A percentile compares a stretch with the other conserved stretches of the same genome.
Conservation (phyloP, 2,329 filamentous ascomycete species). For the Hymenoscyphus infarciens region DNA sequence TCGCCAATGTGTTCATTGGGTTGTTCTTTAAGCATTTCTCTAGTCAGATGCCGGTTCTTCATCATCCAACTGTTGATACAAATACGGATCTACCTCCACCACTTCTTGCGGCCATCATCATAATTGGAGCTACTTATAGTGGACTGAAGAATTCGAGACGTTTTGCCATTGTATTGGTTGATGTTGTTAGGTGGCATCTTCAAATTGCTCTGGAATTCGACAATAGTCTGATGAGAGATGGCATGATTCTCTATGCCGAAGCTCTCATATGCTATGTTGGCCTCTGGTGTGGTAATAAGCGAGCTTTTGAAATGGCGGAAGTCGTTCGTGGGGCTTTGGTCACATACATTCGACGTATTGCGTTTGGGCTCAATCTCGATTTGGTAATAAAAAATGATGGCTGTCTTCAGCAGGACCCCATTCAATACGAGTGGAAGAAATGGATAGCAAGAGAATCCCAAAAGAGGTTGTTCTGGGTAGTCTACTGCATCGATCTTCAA, state of each 20-base stretch:
- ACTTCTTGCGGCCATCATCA: slow-evolving; percentile 26
- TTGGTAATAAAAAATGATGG: not conserved
- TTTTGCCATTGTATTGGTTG: slow-evolving; percentile 27
- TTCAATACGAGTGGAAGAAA: slow-evolving; percentile 20
- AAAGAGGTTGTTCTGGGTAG: slow-evolving; percentile 26
- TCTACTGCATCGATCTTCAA: slow-evolving; percentile 27
- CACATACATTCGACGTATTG: slow-evolving; percentile 22
- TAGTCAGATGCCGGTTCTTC: slow-evolving; percentile 29
- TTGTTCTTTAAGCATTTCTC: slow-evolving; percentile 30
- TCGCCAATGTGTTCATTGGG: slow-evolving; percentile 28
- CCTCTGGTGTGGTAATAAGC: slow-evolving; percentile 30
- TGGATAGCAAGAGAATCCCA: slow-evolving; percentile 27
- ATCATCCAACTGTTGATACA: slow-evolving; percentile 26
- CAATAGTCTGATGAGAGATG: slow-evolving; percentile 24
- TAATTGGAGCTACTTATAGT: slow-evolving; percentile 28
- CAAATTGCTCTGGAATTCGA: slow-evolving; percentile 24
- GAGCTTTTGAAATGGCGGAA: slow-evolving; percentile 26
- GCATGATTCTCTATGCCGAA: slow-evolving; percentile 28
- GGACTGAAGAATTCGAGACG: slow-evolving; percentile 25
- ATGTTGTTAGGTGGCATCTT: slow-evolving; percentile 28
- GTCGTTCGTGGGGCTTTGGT: slow-evolving; percentile 26
- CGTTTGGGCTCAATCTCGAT: slow-evolving; percentile 13
- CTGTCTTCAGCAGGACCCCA: not conserved
- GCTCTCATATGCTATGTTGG: slow-evolving; percentile 27
- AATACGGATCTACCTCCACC: slow-evolving; percentile 26